A percentile compares a stretch with the other conserved stretches of the same genome.
Evolutionary conservation across 768 basidiomycete genomes (phyloP).

Genomic region (Hygrophoropsis aurantiaca): DNA sequence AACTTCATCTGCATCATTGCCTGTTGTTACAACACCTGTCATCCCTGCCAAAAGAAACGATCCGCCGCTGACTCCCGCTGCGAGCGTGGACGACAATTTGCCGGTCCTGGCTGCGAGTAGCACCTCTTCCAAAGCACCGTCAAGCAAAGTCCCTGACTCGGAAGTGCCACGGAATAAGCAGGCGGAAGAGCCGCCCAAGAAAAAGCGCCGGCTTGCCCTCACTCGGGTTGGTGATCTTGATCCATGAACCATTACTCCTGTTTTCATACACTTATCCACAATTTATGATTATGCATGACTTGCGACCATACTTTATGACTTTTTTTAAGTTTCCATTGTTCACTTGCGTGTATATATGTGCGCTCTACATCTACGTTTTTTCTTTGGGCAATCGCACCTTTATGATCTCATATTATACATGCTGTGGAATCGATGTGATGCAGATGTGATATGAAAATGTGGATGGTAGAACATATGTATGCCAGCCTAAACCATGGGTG

Average conservation of each 20-base stretch:
- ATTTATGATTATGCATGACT: neutral
- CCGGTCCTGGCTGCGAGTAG: slow-evolving; percentile 3
- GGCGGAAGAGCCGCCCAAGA: slow-evolving; percentile 65
- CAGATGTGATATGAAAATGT: slow-evolving; percentile 10
- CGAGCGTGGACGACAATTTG: slow-evolving; percentile 23
- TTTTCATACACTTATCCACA: neutral
- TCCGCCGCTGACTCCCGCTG: slow-evolving; percentile 33
- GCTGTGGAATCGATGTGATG: slow-evolving; percentile 16
- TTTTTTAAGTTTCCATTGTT: slow-evolving; percentile 10
- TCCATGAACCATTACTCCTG: slow-evolving; percentile 13
- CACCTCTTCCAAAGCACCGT: slow-evolving; percentile 19
- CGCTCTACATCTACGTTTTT: neutral
- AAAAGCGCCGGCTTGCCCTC: slow-evolving; percentile 79
- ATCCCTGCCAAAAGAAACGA: slow-evolving; percentile 37
- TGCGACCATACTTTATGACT: slow-evolving; percentile 8
- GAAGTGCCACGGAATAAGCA: slow-evolving; percentile 9
- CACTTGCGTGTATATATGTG: neutral
- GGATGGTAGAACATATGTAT: neutral
- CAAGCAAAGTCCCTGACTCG: slow-evolving; percentile 17
- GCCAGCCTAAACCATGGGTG: neutral
- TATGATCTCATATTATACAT: neutral
- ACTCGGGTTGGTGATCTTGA: slow-evolving; percentile 64
- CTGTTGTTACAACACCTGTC: slow-evolving; percentile 29
- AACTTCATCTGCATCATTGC: slow-evolving; percentile 33
- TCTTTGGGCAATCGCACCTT: neutral